Evolutionary conservation across 805 yeast genomes (phyloP).

Genomic region (Metschnikowia continentalis): DNA sequence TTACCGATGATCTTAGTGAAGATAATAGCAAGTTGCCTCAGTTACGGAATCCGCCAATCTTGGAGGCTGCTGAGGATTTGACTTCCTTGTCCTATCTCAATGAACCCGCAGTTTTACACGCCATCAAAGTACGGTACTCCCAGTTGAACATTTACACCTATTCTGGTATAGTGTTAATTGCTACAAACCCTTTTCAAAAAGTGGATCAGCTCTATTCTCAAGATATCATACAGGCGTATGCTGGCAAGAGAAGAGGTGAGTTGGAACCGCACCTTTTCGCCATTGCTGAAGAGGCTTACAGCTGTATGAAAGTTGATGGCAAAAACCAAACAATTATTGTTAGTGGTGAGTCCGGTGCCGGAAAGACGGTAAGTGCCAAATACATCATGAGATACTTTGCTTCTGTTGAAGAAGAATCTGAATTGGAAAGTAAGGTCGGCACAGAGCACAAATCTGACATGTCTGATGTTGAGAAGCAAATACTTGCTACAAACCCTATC

Average conservation of each 20-base stretch:
- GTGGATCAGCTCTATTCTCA: conserved; percentile 88
- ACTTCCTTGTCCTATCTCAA: conserved; percentile 88
- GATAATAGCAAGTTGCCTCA: conserved; percentile 64
- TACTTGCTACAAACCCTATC: conserved; percentile 93
- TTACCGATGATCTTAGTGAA: conserved; percentile 46
- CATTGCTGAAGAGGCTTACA: conserved; percentile 95
- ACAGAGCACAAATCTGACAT: conserved; percentile 52
- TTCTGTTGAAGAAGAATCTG: conserved; percentile 64
- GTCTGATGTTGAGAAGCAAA: conserved; percentile 90
- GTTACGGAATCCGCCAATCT: conserved; percentile 83
- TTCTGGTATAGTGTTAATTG: conserved; percentile 94
- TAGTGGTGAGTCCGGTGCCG: conserved; percentile 98
- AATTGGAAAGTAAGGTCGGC: conserved; percentile 29
- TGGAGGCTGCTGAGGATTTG: conserved; percentile 92
- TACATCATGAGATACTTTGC: conserved; percentile 98
- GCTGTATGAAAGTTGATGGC: conserved; percentile 84
- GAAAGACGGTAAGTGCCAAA: conserved; percentile 95
- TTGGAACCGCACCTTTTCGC: conserved; percentile 96
- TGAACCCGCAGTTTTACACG: conserved; percentile 95
- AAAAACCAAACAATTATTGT: conserved; percentile 94
- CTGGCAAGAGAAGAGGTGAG: conserved; percentile 90
- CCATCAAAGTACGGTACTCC: conserved; percentile 82
- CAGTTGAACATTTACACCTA: conserved; percentile 92
- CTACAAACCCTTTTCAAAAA: conserved; percentile 91
- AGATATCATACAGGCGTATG: conserved; percentile 91